These are phyloP conservation scores for Lojkania enalia DNA, from an alignment of 2,329 filamentous ascomycete species.

Conservation along the genomic window DNA sequence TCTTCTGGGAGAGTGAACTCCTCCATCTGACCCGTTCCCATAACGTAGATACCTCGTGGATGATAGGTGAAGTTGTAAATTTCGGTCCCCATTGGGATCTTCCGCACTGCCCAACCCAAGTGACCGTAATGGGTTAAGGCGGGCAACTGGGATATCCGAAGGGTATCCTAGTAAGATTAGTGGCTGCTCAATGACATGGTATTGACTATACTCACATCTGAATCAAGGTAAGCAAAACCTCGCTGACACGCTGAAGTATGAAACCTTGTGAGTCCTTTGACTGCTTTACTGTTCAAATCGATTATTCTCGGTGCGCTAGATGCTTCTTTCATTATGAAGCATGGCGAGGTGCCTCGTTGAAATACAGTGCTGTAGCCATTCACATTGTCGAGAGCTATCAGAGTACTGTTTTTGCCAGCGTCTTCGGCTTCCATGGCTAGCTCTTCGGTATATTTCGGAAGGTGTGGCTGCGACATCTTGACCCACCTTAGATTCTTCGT, in stretches of 20 bases:
- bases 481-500: slow-evolving; percentile 69
- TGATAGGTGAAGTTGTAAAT: slow-evolving; percentile 77
- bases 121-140: slow-evolving; percentile 69
- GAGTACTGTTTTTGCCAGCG: slow-evolving; percentile 49
- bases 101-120: slow-evolving; percentile 74
- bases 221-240: slow-evolving; percentile 83
- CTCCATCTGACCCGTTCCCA: slow-evolving; percentile 68
- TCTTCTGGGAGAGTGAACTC: slow-evolving; percentile 85
- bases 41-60: slow-evolving; percentile 72
- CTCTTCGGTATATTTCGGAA: slow-evolving; percentile 62
- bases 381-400: slow-evolving; percentile 66
- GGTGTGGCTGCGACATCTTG: slow-evolving; percentile 70
- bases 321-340: slow-evolving; percentile 80
- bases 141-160: slow-evolving; percentile 75
- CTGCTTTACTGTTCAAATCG: slow-evolving; percentile 68
- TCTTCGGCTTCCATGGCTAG: slow-evolving; percentile 55
- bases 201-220: slow-evolving; percentile 43
- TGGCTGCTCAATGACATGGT: too few species aligned
- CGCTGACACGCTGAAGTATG: slow-evolving; percentile 76
- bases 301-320: slow-evolving; percentile 76
- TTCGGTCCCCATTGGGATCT: slow-evolving; percentile 70
- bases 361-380: slow-evolving; percentile 81
- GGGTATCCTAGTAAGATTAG: slow-evolving; percentile 58
- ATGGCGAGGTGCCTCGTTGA: slow-evolving; percentile 76
- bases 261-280: slow-evolving; percentile 74